Percentiles rank a stretch among this genome's conserved stretches.
phyloP scores from a whole-genome alignment of 2,329 filamentous ascomycete genomes.

The Fusarium sp. region DNA sequence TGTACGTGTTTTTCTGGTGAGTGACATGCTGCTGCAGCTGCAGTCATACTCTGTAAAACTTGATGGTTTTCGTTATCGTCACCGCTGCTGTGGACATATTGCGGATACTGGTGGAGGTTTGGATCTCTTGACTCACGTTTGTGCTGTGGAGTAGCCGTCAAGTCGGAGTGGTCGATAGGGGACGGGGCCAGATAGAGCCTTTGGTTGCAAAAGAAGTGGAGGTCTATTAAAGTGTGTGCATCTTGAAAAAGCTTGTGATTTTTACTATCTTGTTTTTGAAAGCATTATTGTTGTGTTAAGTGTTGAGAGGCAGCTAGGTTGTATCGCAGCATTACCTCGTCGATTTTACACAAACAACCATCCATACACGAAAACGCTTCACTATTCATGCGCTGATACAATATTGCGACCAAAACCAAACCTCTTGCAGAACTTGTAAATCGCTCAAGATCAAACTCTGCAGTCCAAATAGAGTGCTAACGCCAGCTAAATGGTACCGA shows the following conservation, averaged over 20 bases:
- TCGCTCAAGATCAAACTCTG: conserved; percentile 18
- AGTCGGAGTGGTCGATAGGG: neutral
- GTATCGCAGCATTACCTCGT: neutral
- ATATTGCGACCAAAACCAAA: neutral
- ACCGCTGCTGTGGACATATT: conserved; percentile 9
- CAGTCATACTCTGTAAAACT: conserved; percentile 4
- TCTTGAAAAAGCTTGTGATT: conserved; percentile 1
- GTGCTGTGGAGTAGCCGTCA: conserved; percentile 14
- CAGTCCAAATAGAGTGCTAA: conserved; percentile 2
- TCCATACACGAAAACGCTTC: neutral
- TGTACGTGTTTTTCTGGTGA: neutral
- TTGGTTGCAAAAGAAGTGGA: conserved; percentile 16
- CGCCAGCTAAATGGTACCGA: conserved; percentile 19
- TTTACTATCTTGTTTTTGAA: neutral
- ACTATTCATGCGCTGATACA: neutral
- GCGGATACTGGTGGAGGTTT: neutral
- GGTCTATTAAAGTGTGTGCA: conserved; percentile 35
- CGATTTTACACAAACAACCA: neutral
- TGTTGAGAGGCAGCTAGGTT: neutral
- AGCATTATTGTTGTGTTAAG: neutral
- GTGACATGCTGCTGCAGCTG: conserved; percentile 14
- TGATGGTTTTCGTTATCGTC: conserved; percentile 12
- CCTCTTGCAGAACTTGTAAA: conserved; percentile 8
- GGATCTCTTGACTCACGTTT: neutral
- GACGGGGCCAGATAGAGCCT: neutral